phyloP scores from a whole-genome alignment of 169 alveolate species.

The Hepatocystis sp. region DNA sequence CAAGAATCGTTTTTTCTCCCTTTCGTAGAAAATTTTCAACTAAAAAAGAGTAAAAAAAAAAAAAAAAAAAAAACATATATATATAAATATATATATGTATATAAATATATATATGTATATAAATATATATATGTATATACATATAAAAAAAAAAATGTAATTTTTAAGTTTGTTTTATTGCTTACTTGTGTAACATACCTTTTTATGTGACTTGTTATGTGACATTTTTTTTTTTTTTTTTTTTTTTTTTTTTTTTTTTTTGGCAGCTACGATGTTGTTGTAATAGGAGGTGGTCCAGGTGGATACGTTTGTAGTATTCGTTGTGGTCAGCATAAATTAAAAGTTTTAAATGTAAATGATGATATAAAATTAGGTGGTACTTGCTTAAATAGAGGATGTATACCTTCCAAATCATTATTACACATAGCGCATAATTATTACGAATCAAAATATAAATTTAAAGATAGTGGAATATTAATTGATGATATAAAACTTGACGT shows the following conservation, averaged over 20 bases:
- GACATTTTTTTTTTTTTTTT: no score
- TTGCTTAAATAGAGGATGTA: slow-evolving; percentile 99
- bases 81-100: no score
- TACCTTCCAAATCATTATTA: slow-evolving; percentile 97
- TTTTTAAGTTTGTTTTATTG: no score
- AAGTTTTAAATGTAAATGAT: slow-evolving; percentile 96
- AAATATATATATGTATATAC: no score
- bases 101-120: no score
- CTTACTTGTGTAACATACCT: no score
- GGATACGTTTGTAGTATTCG: slow-evolving; percentile 97
- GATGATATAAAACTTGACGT: slow-evolving; percentile 86
- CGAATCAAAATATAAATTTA: slow-evolving; percentile 72
- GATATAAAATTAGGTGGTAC: slow-evolving; percentile 98
- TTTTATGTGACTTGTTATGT: no score
- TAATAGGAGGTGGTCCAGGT: slow-evolving; percentile 96
- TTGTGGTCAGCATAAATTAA: slow-evolving; percentile 97
- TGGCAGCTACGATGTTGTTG: slow-evolving; percentile 89
- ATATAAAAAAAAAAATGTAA: no score
- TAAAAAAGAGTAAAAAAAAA: no score
- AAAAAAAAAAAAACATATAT: no score
- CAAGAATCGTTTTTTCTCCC: no score
- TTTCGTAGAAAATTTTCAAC: no score
- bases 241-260: neutral
- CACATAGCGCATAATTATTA: slow-evolving; percentile 94
- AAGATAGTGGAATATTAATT: slow-evolving; percentile 76